phyloP scores from a whole-genome alignment of 2,329 filamentous ascomycete genomes.

The Claviceps sp. region DNA sequence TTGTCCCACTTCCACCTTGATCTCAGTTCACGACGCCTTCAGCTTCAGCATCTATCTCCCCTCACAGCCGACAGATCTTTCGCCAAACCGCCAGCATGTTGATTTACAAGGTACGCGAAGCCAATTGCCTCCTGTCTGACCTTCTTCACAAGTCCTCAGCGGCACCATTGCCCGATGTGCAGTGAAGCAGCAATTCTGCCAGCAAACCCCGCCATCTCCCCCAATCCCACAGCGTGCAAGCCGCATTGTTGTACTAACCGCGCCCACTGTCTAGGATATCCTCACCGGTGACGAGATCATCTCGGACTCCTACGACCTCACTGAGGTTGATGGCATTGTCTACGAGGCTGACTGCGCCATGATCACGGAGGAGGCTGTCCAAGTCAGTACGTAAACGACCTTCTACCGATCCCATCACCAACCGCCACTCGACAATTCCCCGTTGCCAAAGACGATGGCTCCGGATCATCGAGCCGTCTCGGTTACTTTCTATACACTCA shows the following conservation, averaged over 20 bases:
- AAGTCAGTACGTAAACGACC: slow-evolving; percentile 46
- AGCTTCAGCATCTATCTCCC: slow-evolving; percentile 7
- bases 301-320: slow-evolving; percentile 84
- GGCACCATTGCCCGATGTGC: no score
- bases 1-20: background rate
- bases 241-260: slow-evolving; percentile 10
- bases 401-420: background rate
- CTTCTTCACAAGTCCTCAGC: no score
- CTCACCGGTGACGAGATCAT: slow-evolving; percentile 88
- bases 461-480: background rate
- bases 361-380: slow-evolving; percentile 65
- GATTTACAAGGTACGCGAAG: slow-evolving; percentile 50
- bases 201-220: background rate
- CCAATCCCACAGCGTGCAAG: slow-evolving; percentile 1
- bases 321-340: slow-evolving; percentile 63
- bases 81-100: slow-evolving; percentile 49
- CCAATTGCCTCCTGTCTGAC: background rate
- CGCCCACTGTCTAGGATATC: slow-evolving; percentile 53
- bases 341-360: slow-evolving; percentile 90
- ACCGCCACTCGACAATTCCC: background rate
- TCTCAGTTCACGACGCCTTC: slow-evolving; percentile 4
- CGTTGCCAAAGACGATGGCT: no score
- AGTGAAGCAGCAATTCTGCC: no score
- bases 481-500: background rate
- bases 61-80: slow-evolving; percentile 7